phyloP scores from a whole-genome alignment of 1,284 basidiomycete genomes.

The Chalciporus sp. region DNA sequence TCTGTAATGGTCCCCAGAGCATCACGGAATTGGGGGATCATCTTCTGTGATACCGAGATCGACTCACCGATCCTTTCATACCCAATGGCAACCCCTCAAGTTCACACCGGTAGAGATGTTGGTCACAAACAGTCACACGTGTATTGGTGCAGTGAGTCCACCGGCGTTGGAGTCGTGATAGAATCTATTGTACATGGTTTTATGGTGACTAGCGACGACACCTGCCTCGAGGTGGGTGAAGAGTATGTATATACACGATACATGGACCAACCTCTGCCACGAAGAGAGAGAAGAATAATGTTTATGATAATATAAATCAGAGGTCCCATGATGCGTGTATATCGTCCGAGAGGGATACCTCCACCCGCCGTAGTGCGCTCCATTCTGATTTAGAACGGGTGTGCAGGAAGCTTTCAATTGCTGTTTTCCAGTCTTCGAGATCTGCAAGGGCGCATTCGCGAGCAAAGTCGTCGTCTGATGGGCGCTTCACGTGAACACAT shows the following conservation, averaged over 20 bases:
- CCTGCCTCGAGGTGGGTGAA: background rate
- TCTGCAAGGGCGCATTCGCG: constrained; percentile 36
- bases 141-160: background rate
- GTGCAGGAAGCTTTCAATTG: constrained; percentile 23
- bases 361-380: constrained; percentile 15
- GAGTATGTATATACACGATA: background rate
- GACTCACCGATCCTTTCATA: background rate
- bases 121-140: background rate
- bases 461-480: constrained; percentile 25
- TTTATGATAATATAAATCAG: constrained; percentile 10
- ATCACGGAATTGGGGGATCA: background rate
- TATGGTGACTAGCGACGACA: background rate
- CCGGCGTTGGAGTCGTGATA: background rate
- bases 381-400: constrained; percentile 19
- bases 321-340: constrained; percentile 26
- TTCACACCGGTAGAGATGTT: background rate
- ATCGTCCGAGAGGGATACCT: constrained; percentile 18
- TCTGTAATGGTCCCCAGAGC: background rate
- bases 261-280: background rate
- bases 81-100: background rate
- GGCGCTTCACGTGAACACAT: background rate
- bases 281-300: background rate
- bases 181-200: background rate
- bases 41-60: background rate
- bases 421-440: constrained; percentile 28